phyloP scores from a whole-genome alignment of 139 green algal species.

The Pseudopediastrum boryanum region DNA sequence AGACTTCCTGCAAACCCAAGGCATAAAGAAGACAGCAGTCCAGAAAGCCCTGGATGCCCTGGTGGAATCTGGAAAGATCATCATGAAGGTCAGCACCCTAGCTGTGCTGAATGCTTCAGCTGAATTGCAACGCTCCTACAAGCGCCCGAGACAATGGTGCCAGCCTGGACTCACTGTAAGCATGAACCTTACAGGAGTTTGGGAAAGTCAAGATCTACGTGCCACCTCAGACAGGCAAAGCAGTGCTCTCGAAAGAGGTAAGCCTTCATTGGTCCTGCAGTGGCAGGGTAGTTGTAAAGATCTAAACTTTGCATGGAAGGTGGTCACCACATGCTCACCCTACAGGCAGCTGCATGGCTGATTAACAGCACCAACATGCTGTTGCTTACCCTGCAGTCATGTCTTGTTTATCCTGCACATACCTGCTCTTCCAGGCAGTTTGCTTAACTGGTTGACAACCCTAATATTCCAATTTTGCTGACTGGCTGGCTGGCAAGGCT shows the following conservation, averaged over 20 bases:
- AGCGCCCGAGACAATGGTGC: not conserved
- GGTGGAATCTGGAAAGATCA: conserved; percentile 53
- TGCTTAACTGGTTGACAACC: too few relatives aligned
- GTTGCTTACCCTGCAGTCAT: too few relatives aligned
- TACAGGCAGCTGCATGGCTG: too few relatives aligned
- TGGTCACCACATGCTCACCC: too few relatives aligned
- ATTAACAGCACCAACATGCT: too few relatives aligned
- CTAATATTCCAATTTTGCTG: too few relatives aligned
- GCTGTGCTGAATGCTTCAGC: not conserved
- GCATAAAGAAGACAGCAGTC: conserved; percentile 75
- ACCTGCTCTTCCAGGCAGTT: too few relatives aligned
- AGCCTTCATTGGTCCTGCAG: too few relatives aligned
- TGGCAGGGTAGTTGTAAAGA: too few relatives aligned
- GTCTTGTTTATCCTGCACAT: too few relatives aligned
- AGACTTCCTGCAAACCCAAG: conserved; percentile 67
- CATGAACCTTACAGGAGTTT: conserved; percentile 73
- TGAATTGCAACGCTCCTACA: not conserved
- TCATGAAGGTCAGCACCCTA: conserved; percentile 60
- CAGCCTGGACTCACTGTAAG: not conserved
- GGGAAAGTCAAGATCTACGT: conserved; percentile 86
- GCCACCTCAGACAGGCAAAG: conserved; percentile 58
- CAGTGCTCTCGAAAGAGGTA: conserved; percentile 65
- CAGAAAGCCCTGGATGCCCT: conserved; percentile 68
- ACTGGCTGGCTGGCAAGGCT: too few relatives aligned
- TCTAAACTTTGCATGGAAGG: too few relatives aligned